Evolutionary conservation across 768 basidiomycete species (phyloP).

Genomic region (Podaxis sp.): DNA sequence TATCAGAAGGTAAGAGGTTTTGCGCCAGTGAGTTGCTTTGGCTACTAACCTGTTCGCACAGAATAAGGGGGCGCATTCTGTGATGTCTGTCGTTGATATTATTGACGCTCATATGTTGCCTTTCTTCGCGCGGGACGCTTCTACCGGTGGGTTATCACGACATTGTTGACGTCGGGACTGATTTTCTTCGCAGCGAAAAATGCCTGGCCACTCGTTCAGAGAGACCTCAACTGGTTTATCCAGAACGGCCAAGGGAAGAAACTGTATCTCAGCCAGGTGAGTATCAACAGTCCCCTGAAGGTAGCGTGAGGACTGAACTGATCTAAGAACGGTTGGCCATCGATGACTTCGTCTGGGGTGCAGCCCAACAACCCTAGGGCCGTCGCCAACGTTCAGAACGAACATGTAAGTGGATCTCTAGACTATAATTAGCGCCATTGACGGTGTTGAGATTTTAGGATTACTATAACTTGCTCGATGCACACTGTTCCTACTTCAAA

Average conservation of each 20-base stretch:
- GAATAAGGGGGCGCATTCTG: constrained; percentile 48
- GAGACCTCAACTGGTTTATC: constrained; percentile 68
- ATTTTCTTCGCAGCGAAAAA: constrained; percentile 38
- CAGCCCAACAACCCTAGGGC: constrained; percentile 65
- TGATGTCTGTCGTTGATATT: constrained; percentile 59
- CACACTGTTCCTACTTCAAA: constrained; percentile 65
- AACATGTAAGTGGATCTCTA: constrained; percentile 44
- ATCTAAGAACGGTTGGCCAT: constrained; percentile 78
- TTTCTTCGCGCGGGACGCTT: constrained; percentile 60
- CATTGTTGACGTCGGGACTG: background rate
- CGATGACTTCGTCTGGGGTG: constrained; percentile 56
- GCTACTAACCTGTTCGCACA: constrained; percentile 19
- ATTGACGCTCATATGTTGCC: constrained; percentile 74
- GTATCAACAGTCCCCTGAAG: constrained; percentile 9
- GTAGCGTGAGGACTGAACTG: background rate
- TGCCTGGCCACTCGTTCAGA: constrained; percentile 62
- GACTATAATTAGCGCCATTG: background rate
- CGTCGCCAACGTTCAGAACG: constrained; percentile 60
- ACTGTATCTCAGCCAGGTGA: constrained; percentile 70
- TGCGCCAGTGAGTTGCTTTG: background rate
- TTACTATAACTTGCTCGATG: constrained; percentile 65
- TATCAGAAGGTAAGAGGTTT: constrained; percentile 40
- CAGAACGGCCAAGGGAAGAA: constrained; percentile 67
- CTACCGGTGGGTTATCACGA: constrained; percentile 42
- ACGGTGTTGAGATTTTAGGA: constrained; percentile 32